These are phyloP conservation scores for Cucurbita maxima DNA, from an alignment of 306 rosid species.

Conservation along the genomic window DNA sequence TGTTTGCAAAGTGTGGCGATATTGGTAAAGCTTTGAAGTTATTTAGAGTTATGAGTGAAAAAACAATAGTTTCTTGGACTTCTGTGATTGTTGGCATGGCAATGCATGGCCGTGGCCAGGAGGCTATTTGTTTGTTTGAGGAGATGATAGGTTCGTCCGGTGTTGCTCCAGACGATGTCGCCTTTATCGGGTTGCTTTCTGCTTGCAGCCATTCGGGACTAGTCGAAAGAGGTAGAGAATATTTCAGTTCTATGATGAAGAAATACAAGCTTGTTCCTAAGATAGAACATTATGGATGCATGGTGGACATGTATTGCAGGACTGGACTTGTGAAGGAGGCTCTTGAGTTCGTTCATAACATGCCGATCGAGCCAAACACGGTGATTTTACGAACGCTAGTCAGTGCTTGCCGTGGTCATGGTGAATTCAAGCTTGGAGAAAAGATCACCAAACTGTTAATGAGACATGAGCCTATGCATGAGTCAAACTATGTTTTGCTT, in stretches of 20 bases:
- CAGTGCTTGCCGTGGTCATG: constrained; percentile 58
- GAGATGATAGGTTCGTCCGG: constrained; percentile 44
- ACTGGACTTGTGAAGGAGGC: constrained; percentile 77
- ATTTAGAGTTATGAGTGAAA: constrained; percentile 38
- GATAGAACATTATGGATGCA: constrained; percentile 85
- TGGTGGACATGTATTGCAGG: constrained; percentile 80
- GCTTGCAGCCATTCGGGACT: constrained; percentile 82
- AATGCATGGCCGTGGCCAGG: constrained; percentile 72
- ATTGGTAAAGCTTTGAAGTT: constrained; percentile 50
- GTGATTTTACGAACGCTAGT: constrained; percentile 58
- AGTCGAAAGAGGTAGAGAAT: constrained; percentile 47
- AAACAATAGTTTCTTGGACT: constrained; percentile 82
- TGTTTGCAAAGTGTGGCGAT: constrained; percentile 88
- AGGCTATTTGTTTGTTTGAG: constrained; percentile 53
- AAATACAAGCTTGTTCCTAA: constrained; percentile 40
- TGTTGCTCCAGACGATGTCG: constrained; percentile 60
- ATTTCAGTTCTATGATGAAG: constrained; percentile 44
- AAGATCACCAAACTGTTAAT: constrained; percentile 45
- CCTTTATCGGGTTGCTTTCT: constrained; percentile 69
- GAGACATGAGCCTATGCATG: constrained; percentile 48
- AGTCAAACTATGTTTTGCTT: constrained; percentile 62
- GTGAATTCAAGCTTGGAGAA: constrained; percentile 63
- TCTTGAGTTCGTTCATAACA: constrained; percentile 36
- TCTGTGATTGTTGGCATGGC: constrained; percentile 75
- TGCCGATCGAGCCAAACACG: constrained; percentile 66